Evolutionary conservation across 2,329 filamentous ascomycete species (phyloP).

Genomic region (Leptoxyphium fumago): DNA sequence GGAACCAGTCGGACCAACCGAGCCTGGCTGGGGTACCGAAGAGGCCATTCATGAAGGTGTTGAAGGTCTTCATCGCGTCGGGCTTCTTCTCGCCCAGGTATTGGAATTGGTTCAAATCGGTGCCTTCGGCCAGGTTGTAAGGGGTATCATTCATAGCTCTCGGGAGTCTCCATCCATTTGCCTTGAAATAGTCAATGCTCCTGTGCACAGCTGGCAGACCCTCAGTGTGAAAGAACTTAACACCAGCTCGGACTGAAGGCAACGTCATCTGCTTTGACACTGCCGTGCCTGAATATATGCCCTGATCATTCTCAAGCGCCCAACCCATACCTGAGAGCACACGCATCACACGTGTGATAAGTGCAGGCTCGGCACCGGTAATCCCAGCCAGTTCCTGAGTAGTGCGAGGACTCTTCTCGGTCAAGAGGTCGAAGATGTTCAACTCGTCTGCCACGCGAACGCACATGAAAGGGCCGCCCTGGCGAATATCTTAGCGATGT

Average conservation of each 20-base stretch:
- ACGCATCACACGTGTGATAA: constrained; percentile 3
- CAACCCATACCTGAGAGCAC: constrained; percentile 3
- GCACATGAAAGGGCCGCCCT: constrained; percentile 4
- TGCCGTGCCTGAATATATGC: constrained; percentile 1
- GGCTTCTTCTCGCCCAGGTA: constrained; percentile 6
- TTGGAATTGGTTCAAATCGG: constrained; percentile 4
- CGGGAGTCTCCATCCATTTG: constrained; percentile 4
- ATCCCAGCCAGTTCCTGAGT: constrained; percentile 1
- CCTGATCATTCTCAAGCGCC: constrained; percentile 1
- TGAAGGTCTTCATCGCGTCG: constrained; percentile 9
- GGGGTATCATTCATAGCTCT: constrained; percentile 3
- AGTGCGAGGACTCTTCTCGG: constrained; percentile 1
- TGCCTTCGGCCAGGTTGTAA: constrained; percentile 6
- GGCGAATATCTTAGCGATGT: background rate
- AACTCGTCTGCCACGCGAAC: constrained; percentile 5
- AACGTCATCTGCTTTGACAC: constrained; percentile 5
- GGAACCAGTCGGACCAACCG: constrained; percentile 6
- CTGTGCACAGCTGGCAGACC: constrained; percentile 2
- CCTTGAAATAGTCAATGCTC: constrained; percentile 6
- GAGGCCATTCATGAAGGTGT: constrained; percentile 7
- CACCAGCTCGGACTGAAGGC: constrained; percentile 3
- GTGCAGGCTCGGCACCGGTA: constrained; percentile 1
- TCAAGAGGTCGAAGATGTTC: constrained; percentile 4
- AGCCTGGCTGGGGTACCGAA: constrained; percentile 4
- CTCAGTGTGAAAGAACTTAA: constrained; percentile 5